phyloP scores from a whole-genome alignment of 2,329 filamentous ascomycete genomes.

The Colletotrichum lini region DNA sequence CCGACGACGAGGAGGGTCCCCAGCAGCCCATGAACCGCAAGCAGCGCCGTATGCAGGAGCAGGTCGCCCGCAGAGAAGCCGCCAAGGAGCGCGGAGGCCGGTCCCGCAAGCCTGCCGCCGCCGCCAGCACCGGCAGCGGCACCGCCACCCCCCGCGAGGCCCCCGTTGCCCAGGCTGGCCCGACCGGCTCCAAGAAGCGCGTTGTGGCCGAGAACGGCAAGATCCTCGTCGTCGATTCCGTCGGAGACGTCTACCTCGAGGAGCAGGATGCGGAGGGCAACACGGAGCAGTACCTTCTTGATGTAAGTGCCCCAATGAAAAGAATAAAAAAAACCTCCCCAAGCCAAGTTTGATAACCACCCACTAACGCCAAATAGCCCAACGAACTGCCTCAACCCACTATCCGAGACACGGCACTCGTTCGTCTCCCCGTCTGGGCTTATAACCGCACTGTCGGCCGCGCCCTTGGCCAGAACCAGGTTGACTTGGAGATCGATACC shows the following conservation, averaged over 20 bases:
- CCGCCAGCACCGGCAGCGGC: constrained; percentile 46
- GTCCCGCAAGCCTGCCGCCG: constrained; percentile 53
- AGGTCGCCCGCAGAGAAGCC: constrained; percentile 80
- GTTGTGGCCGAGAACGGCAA: constrained; percentile 97
- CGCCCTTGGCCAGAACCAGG: constrained; percentile 56
- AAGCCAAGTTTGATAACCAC: neutral
- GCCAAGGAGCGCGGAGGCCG: constrained; percentile 56
- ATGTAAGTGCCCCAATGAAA: constrained; percentile 77
- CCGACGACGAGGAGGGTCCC: constrained; percentile 63
- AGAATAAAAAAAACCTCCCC: neutral
- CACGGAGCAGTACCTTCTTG: constrained; percentile 86
- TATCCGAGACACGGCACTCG: constrained; percentile 85
- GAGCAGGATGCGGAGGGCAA: constrained; percentile 90
- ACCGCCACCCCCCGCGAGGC: constrained; percentile 61
- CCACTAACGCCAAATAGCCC: constrained; percentile 64
- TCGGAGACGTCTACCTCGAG: constrained; percentile 95
- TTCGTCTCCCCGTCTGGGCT: constrained; percentile 82
- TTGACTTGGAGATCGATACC: constrained; percentile 54
- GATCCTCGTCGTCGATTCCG: constrained; percentile 90
- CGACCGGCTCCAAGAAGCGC: constrained; percentile 85
- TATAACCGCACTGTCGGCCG: constrained; percentile 72
- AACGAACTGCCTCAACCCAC: constrained; percentile 85
- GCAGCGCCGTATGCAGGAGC: constrained; percentile 90
- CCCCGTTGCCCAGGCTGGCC: constrained; percentile 66
- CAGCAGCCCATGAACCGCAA: constrained; percentile 81